Base-by-base conservation (phyloP, 2,329 filamentous ascomycete species). In the Phoma sp. region DNA sequence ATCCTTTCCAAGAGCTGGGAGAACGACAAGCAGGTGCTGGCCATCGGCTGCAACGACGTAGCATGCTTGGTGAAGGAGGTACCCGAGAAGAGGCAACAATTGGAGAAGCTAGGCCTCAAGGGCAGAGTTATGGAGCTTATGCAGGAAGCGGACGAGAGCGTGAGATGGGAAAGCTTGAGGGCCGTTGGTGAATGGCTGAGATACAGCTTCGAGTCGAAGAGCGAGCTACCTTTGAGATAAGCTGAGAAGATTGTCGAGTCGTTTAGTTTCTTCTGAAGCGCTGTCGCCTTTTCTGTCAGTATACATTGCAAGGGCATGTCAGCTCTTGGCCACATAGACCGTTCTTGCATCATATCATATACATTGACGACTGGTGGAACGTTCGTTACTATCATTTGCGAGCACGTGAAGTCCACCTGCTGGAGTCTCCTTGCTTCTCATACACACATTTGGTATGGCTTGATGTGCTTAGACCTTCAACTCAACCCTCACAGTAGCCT, bases 31-130 rank as follows among this genome's bases (percentile, higher is more conserved):
- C 85, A 89, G 70, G 93, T 96, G 21, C 80, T 97, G 61, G 93
- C 93, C 2, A 94, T 96, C 77, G 93, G 90, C 19, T 96, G 92
- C 78, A 96, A 96, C 73, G 93, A 97, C 71, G 85, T 97, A 19
- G 92, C 91, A n/a, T 88, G 83, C 60, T 78, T 97, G 57, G 92
- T 97, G 43, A 93, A 91, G 76, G 91, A 96, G 76, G 90, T 94
- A 50, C 92, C 93, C 0, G 92, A 96, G 79, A 90, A 88, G 79
- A 82, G 93, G 69, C 80, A 83, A 55, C 85, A 89, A 73, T 82
- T 96, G 65, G 93, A 97, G 80, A 92, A 88, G 78, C 76, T 92
- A 38, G 92, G 92, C 0, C 77, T 97, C 60, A 97, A 97, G 84
- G 85, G 85, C 17, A 84, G 91, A 63, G 88, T 96, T 57, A 96